Percentiles rank a stretch among this genome's conserved stretches.
These are phyloP conservation scores for Dictyostelium firmibasis DNA, from an alignment of 78 protist species.

Conservation along the genomic window DNA sequence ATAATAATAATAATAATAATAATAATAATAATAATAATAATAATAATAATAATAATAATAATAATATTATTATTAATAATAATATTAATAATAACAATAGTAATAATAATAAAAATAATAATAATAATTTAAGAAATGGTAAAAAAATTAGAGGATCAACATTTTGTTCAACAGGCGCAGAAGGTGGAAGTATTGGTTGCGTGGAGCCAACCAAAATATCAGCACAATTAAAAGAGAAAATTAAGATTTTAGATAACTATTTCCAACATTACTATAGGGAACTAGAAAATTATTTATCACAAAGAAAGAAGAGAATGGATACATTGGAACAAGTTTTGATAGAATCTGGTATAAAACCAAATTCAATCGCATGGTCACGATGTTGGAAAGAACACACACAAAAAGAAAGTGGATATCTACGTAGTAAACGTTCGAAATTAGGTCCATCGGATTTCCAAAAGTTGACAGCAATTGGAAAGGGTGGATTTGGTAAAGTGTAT, in stretches of 20 bases:
- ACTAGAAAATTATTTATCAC: conserved; percentile 36
- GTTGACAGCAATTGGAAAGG: conserved; percentile 57
- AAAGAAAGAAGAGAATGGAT: conserved; percentile 51
- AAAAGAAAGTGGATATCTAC: conserved; percentile 47
- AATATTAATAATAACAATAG: background rate
- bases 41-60: background rate
- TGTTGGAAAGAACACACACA: conserved; percentile 28
- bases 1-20: background rate
- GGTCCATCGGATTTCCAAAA: conserved; percentile 56
- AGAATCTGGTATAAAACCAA: conserved; percentile 36
- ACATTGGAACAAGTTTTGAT: conserved; percentile 24
- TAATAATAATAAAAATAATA: background rate
- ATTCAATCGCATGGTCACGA: conserved; percentile 34
- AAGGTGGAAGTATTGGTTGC: background rate
- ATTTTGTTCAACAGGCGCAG: background rate
- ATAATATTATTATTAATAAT: too few relatives aligned
- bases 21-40: background rate
- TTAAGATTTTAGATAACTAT: conserved; percentile 60
- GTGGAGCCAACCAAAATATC: background rate
- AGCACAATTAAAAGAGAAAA: conserved; percentile 42
- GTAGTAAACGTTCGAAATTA: conserved; percentile 43
- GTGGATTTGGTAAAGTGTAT: conserved; percentile 72
- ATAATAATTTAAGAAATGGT: background rate
- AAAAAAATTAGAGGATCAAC: background rate
- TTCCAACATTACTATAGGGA: conserved; percentile 69